These are phyloP conservation scores for Ogataea populi-albae DNA, from an alignment of 805 yeast genomes.

Conservation along the genomic window DNA sequence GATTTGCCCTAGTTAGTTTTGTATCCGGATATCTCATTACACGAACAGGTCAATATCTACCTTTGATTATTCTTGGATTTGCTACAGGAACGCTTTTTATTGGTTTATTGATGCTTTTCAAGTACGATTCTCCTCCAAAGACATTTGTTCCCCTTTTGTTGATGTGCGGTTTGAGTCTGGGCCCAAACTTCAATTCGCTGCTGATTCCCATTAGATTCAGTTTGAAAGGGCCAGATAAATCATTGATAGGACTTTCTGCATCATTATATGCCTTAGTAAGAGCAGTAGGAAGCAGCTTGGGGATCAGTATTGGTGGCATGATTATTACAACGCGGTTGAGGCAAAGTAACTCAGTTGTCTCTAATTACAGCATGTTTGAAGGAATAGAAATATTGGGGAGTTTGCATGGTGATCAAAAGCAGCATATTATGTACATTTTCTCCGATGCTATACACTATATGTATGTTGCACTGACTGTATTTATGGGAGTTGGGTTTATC, in stretches of 20 bases:
- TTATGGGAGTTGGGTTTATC: background rate
- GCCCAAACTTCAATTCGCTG: no score
- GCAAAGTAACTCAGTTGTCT: background rate
- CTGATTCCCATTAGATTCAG: no score
- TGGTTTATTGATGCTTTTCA: no score
- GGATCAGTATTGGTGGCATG: slow-evolving; percentile 1
- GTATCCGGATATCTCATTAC: no score
- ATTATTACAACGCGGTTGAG: background rate
- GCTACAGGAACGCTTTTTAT: no score
- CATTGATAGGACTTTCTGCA: background rate
- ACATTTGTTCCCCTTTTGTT: no score
- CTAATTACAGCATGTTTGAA: background rate
- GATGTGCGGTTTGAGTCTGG: no score
- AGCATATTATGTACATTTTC: background rate
- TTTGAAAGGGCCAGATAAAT: background rate
- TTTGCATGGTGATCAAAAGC: background rate
- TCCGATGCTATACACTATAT: background rate
- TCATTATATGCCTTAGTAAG: slow-evolving; percentile 1
- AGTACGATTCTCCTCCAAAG: no score
- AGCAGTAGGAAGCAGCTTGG: slow-evolving; percentile 1
- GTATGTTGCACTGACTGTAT: background rate
- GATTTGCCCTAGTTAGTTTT: no score
- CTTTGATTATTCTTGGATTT: no score
- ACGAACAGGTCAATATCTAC: no score
- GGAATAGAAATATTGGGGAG: background rate